phyloP scores from a whole-genome alignment of 805 yeast species.

The Yarrowia osloensis region DNA sequence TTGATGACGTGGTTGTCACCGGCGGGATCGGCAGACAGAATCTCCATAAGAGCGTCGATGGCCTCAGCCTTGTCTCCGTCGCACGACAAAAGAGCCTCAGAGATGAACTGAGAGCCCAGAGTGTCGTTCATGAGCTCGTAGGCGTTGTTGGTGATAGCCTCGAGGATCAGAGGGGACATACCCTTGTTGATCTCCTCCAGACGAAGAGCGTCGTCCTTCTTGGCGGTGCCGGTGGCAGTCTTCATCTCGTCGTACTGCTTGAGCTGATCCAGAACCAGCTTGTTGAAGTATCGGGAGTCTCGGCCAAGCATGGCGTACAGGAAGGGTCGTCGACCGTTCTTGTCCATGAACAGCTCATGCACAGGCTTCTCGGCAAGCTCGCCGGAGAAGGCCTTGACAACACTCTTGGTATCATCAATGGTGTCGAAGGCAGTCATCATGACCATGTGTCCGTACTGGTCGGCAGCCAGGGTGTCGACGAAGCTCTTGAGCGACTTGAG shows the following conservation, averaged over 20 bases:
- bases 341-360: slow-evolving; percentile 55
- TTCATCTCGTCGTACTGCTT: slow-evolving; percentile 61
- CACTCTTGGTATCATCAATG: slow-evolving; percentile 89
- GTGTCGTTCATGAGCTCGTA: slow-evolving; percentile 61
- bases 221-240: slow-evolving; percentile 59
- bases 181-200: slow-evolving; percentile 64
- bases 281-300: slow-evolving; percentile 80
- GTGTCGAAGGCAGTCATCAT: slow-evolving; percentile 76
- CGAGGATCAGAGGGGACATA: slow-evolving; percentile 67
- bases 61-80: slow-evolving; percentile 48
- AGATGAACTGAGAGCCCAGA: slow-evolving; percentile 79
- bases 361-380: slow-evolving; percentile 50
- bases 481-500: slow-evolving; percentile 74
- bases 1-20: slow-evolving; percentile 65
- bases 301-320: slow-evolving; percentile 76
- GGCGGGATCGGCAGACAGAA: slow-evolving; percentile 55
- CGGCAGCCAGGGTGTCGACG: slow-evolving; percentile 71
- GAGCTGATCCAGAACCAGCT: slow-evolving; percentile 60
- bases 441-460: slow-evolving; percentile 84
- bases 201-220: slow-evolving; percentile 79
- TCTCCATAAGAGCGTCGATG: slow-evolving; percentile 56
- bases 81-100: slow-evolving; percentile 69
- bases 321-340: slow-evolving; percentile 86
- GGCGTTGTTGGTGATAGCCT: slow-evolving; percentile 54
- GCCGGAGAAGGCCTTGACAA: slow-evolving; percentile 67